These are phyloP conservation scores for Wickerhamiella siamensis DNA, from an alignment of 805 yeast genomes.

Conservation along the genomic window DNA sequence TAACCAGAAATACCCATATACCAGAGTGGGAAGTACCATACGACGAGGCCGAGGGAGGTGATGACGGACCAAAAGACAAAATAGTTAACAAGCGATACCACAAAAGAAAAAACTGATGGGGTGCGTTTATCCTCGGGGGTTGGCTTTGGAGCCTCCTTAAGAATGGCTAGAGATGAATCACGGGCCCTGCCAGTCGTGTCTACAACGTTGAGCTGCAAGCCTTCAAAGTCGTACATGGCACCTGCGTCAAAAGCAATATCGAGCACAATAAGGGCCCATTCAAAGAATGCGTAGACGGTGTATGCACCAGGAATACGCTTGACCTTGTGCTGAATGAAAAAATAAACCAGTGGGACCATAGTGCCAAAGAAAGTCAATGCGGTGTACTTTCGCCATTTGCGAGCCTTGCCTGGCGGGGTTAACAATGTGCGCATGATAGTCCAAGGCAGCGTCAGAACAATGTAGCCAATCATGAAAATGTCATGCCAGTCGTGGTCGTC, in stretches of 20 bases:
- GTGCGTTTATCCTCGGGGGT: conserved; percentile 10
- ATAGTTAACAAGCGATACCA: conserved; percentile 38
- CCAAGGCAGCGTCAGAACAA: conserved; percentile 87
- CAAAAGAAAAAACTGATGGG: conserved; percentile 21
- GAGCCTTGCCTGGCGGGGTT: conserved; percentile 36
- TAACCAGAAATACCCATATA: conserved; percentile 94
- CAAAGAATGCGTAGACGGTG: conserved; percentile 85
- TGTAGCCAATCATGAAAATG: conserved; percentile 84
- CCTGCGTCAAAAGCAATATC: conserved; percentile 80
- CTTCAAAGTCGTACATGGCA: conserved; percentile 54
- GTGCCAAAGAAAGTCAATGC: conserved; percentile 58
- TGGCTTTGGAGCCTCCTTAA: conserved; percentile 12
- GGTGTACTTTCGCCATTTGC: conserved; percentile 32
- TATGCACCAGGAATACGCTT: conserved; percentile 85
- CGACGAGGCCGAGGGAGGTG: conserved; percentile 68
- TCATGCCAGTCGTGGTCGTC: conserved; percentile 97
- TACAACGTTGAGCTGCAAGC: conserved; percentile 34
- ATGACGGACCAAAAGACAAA: conserved; percentile 73
- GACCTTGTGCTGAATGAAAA: conserved; percentile 87
- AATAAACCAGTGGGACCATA: conserved; percentile 68
- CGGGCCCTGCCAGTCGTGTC: conserved; percentile 21
- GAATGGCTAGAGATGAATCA: conserved; percentile 9
- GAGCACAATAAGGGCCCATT: conserved; percentile 75
- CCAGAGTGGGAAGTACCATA: conserved; percentile 98
- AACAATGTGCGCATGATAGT: conserved; percentile 43